Conservation (phyloP, 2,329 filamentous ascomycete genomes). For the Cercospora zeae-maydis region DNA sequence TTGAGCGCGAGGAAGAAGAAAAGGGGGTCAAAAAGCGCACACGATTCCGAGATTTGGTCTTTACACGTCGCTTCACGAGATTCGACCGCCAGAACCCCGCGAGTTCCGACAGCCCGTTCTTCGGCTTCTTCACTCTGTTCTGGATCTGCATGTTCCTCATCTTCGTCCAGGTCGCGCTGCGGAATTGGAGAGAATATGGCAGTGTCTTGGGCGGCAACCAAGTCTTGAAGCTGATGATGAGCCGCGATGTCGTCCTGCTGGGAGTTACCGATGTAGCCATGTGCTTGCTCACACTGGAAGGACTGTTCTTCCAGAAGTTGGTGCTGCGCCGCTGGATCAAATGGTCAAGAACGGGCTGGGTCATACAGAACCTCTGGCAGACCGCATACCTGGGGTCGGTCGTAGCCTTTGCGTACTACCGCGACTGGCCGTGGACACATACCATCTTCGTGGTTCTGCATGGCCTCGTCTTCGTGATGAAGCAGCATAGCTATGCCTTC, state of each 20-base stretch:
- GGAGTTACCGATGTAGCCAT: constrained; percentile 65
- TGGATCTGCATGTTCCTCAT: constrained; percentile 68
- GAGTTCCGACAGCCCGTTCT: constrained; percentile 65
- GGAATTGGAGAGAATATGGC: constrained; percentile 67
- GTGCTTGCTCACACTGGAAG: constrained; percentile 63
- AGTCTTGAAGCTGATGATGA: constrained; percentile 66
- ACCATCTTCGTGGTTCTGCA: constrained; percentile 75
- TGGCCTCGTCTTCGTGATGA: constrained; percentile 74
- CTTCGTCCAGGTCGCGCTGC: constrained; percentile 62
- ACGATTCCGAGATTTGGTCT: constrained; percentile 58
- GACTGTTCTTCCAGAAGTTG: constrained; percentile 61
- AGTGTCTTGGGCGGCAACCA: constrained; percentile 67
- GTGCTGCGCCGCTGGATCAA: constrained; percentile 58
- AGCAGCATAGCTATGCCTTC: constrained; percentile 75
- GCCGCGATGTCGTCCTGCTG: constrained; percentile 50
- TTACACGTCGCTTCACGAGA: constrained; percentile 68
- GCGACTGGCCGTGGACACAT: constrained; percentile 80
- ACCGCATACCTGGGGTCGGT: constrained; percentile 58
- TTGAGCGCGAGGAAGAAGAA: constrained; percentile 43
- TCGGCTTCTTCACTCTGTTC: constrained; percentile 76
- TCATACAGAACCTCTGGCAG: constrained; percentile 74
- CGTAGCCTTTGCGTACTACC: constrained; percentile 63
- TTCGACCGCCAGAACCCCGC: constrained; percentile 69
- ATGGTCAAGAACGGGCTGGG: constrained; percentile 68
- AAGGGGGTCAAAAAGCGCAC: constrained; percentile 32